phyloP scores from a whole-genome alignment of 2,329 filamentous ascomycete genomes.

The Hypoxylon sp. region DNA sequence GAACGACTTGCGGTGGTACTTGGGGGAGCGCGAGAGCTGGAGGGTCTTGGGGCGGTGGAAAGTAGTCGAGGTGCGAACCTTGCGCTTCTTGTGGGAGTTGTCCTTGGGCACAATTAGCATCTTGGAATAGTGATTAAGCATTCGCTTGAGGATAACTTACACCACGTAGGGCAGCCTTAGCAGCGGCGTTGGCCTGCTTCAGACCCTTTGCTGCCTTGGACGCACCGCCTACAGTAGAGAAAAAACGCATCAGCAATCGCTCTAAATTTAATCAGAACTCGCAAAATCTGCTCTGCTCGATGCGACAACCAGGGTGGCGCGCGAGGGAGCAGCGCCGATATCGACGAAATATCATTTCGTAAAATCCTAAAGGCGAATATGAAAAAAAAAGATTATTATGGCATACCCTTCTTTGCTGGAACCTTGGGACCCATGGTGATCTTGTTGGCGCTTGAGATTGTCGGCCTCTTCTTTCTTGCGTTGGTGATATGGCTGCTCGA shows the following conservation, averaged over 20 bases:
- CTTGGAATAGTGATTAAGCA: background rate
- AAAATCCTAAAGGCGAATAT: slow-evolving; percentile 8
- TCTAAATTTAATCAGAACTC: slow-evolving; percentile 72
- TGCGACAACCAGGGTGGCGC: slow-evolving; percentile 60
- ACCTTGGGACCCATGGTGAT: slow-evolving; percentile 59
- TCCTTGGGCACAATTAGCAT: slow-evolving; percentile 57
- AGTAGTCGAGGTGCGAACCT: slow-evolving; percentile 91
- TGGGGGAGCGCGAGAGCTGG: slow-evolving; percentile 88
- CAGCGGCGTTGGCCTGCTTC: slow-evolving; percentile 93
- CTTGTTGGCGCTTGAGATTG: slow-evolving; percentile 39
- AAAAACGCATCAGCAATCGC: slow-evolving; percentile 79
- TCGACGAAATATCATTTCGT: slow-evolving; percentile 24
- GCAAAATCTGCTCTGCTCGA: slow-evolving; percentile 83
- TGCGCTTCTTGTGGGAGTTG: slow-evolving; percentile 85
- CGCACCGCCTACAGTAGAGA: slow-evolving; percentile 67
- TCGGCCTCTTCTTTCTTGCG: slow-evolving; percentile 43
- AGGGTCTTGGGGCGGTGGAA: slow-evolving; percentile 99
- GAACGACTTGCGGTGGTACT: slow-evolving; percentile 97
- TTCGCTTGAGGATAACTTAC: slow-evolving; percentile 71
- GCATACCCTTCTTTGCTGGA: slow-evolving; percentile 67
- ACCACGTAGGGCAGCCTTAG: slow-evolving; percentile 96
- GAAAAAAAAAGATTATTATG: slow-evolving; percentile 29
- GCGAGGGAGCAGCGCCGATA: slow-evolving; percentile 40
- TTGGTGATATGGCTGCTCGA: slow-evolving; percentile 21
- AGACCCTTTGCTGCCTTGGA: slow-evolving; percentile 67